phyloP scores from a whole-genome alignment of 225 moss, liverwort and hornwort species.

The Bryum argenteum region DNA sequence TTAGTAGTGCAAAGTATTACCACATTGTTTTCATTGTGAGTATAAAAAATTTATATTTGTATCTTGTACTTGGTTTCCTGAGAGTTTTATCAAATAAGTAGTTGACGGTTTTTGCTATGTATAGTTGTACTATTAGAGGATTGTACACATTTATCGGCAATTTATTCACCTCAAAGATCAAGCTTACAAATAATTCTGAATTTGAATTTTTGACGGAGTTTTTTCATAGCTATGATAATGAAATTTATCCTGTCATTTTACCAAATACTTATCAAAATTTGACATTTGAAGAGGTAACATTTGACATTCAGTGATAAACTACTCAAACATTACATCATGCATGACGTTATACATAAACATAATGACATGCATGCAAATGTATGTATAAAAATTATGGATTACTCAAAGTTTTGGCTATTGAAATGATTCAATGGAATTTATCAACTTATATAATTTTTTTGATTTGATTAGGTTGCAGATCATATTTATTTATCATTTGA shows the following conservation, averaged over 20 bases:
- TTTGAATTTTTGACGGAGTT: slow-evolving; percentile 75
- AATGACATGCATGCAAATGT: too few relatives aligned
- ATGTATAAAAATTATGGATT: too few relatives aligned
- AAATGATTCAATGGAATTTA: too few relatives aligned
- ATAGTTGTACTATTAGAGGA: slow-evolving; percentile 78
- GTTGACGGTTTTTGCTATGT: background rate
- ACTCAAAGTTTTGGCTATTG: too few relatives aligned
- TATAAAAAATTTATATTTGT: too few relatives aligned
- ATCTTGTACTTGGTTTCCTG: too few relatives aligned
- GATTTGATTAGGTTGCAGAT: slow-evolving; percentile 53
- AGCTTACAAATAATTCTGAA: slow-evolving; percentile 51
- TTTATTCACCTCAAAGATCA: slow-evolving; percentile 85
- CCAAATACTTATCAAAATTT: slow-evolving; percentile 62
- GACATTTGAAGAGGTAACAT: slow-evolving; percentile 77
- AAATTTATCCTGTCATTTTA: slow-evolving; percentile 88
- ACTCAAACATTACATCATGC: too few relatives aligned
- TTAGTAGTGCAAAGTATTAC: accelerated
- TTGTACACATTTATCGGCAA: slow-evolving; percentile 87
- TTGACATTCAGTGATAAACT: accelerated
- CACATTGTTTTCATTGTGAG: too few relatives aligned
- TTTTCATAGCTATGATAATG: slow-evolving; percentile 86
- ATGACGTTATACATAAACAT: too few relatives aligned
- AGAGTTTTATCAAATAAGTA: accelerated
- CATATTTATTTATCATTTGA: slow-evolving; percentile 63
- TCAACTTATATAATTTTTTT: too few relatives aligned